Evolutionary conservation across 1,139 yeast species (phyloP), one percentile per base, ranked within the genome.

Genomic region (Nematodospora anomalae): DNA sequence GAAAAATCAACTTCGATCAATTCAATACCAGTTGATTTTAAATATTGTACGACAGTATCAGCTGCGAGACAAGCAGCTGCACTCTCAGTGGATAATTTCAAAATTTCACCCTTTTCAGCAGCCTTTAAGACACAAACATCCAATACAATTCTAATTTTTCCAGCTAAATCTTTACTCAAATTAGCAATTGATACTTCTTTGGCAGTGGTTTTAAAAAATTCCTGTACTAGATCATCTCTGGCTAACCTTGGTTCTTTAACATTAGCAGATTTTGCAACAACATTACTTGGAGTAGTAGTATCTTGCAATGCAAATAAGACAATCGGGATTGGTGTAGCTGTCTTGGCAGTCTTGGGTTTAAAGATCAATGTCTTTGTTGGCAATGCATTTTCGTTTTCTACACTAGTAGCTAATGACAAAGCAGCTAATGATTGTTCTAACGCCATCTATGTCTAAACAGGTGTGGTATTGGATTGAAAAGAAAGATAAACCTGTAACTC

Each of bases 201-300:
- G 30, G 92, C 79, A 23, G 79, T 53, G 33, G 77, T 70, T 26
- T 73, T 68, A 54, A 88, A 87, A 55, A 83, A 76, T 50, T 80
- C 79, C 44, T 71, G 68, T 30, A 87, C 80, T 49, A 88, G 69
- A 40, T 84, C 96, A 46, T 86, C 90, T 50, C 80, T 80, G 37
- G 96, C 97, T 53, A 87, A 67, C 60, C 96, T 77, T 47, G 95
- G 95, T 46, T 88, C 96, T 64, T 88, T 89, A 33, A 77, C 86
- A 34, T 71, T 73, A 12, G 89, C 85, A 30, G 80, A 73, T 43
- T 73, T 68, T 32, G 95, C 90, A 44, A 88, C 73, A 22, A 71
- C 54, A 16, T 73, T 67, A 4, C 83, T 63, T 35, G 95, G 88
- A 26, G 96, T 86, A 33, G 71, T 67, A 6, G 96, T 84, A 3